Percentiles rank a stretch among this genome's conserved stretches.
Evolutionary conservation across 208 protist species (phyloP).

Genomic region (Crithidia expoeki): DNA sequence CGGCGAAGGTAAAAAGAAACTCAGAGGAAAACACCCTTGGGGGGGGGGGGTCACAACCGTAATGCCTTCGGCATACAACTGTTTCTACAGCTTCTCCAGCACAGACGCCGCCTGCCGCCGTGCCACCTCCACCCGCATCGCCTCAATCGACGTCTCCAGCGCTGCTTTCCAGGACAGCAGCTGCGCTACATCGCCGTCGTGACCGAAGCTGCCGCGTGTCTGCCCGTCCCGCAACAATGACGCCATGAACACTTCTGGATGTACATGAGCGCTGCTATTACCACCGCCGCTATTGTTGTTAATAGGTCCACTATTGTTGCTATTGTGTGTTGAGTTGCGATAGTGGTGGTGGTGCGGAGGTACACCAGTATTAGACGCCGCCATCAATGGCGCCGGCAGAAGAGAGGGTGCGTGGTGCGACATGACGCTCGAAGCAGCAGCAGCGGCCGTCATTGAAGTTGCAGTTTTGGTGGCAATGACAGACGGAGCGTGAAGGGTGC

Average conservation of each 20-base stretch:
- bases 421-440: background rate
- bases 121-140: slow-evolving; percentile 56
- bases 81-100: slow-evolving; percentile 42
- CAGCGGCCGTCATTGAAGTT: too few species aligned
- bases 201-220: slow-evolving; percentile 42
- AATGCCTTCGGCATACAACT: too few species aligned
- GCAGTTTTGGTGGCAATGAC: too few species aligned
- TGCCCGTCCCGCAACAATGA: slow-evolving; percentile 40
- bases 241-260: slow-evolving; percentile 17
- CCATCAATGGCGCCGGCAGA: background rate
- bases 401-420: background rate
- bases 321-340: background rate
- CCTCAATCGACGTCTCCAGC: slow-evolving; percentile 53
- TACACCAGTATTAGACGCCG: background rate
- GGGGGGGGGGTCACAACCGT: background rate
- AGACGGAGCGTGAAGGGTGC: background rate
- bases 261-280: background rate
- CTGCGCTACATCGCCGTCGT: slow-evolving; percentile 54
- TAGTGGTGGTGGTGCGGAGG: background rate
- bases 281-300: background rate
- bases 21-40: background rate
- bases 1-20: background rate
- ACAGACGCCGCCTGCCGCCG: slow-evolving; percentile 54
- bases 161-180: slow-evolving; percentile 46
- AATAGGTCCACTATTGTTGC: background rate